phyloP scores from a whole-genome alignment of 345 rosid genomes.

The Sonneratia caseolaris region DNA sequence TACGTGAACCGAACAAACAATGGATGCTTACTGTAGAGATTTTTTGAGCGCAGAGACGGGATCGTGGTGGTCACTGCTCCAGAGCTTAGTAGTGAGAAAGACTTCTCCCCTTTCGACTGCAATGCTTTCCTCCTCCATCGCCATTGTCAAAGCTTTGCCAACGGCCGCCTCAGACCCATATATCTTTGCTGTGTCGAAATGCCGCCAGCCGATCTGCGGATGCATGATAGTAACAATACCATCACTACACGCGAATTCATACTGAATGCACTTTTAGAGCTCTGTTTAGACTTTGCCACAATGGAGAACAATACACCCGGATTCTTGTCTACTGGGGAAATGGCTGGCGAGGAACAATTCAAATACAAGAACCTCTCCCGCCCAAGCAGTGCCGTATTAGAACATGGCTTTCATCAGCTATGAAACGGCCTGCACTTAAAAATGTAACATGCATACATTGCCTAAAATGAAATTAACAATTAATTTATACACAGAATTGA shows the following conservation, averaged over 20 bases:
- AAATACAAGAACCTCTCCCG: neutral
- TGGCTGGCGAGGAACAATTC: neutral
- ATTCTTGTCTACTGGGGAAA: neutral
- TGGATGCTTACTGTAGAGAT: constrained; percentile 38
- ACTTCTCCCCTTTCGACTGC: constrained; percentile 46
- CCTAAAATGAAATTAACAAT: too few species aligned
- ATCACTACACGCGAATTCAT: neutral
- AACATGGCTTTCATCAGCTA: too few species aligned
- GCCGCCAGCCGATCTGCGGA: constrained; percentile 76
- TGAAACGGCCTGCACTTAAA: too few species aligned
- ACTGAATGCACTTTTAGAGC: neutral
- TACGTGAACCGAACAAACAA: neutral
- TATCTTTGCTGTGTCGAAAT: constrained; percentile 78
- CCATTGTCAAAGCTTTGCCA: constrained; percentile 52
- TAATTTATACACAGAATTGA: too few species aligned
- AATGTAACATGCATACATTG: too few species aligned
- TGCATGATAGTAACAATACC: neutral
- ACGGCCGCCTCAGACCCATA: constrained; percentile 78
- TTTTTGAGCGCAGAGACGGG: constrained; percentile 59
- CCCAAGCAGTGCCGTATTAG: neutral
- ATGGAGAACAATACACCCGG: too few species aligned
- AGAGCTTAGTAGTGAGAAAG: constrained; percentile 74
- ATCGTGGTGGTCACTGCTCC: constrained; percentile 78
- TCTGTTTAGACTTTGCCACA: neutral
- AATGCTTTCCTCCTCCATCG: constrained; percentile 25